Percentiles rank a stretch among this genome's conserved stretches.
Conservation (phyloP, 2,329 filamentous ascomycete genomes). For the Xylariaceae sp. region DNA sequence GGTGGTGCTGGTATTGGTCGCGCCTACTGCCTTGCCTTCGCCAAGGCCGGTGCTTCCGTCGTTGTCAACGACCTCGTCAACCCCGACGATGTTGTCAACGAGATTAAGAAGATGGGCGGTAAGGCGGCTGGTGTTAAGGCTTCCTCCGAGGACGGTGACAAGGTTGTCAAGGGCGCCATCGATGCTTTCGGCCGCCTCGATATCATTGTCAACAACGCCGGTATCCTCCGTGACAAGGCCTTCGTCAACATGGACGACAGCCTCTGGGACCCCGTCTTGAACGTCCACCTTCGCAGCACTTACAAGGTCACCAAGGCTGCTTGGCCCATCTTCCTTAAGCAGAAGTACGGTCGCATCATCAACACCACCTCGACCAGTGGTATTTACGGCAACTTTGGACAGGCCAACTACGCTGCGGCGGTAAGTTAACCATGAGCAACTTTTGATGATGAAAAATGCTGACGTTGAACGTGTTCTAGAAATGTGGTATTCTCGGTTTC, state of each 20-base stretch:
- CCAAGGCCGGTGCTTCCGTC: constrained; percentile 73
- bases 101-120: constrained; percentile 85
- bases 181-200: constrained; percentile 91
- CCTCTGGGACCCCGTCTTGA: constrained; percentile 86
- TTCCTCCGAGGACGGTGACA: constrained; percentile 86
- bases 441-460: constrained; percentile 18
- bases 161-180: constrained; percentile 86
- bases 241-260: constrained; percentile 97
- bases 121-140: constrained; percentile 91
- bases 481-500: constrained; percentile 91
- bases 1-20: constrained; percentile 88
- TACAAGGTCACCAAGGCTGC: constrained; percentile 97
- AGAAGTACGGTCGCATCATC: constrained; percentile 94
- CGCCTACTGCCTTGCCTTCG: constrained; percentile 84
- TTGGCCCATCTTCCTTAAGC: constrained; percentile 96
- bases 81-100: constrained; percentile 82
- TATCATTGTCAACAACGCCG: constrained; percentile 95
- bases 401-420: constrained; percentile 92
- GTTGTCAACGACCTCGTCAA: constrained; percentile 96
- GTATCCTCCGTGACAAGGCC: constrained; percentile 95
- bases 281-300: constrained; percentile 88
- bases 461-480: constrained; percentile 42
- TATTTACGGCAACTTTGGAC: constrained; percentile 98
- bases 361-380: constrained; percentile 97
- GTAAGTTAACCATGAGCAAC: constrained; percentile 44